Conservation (phyloP, 106 monocot genomes). For the Dactylorhiza incarnata region DNA sequence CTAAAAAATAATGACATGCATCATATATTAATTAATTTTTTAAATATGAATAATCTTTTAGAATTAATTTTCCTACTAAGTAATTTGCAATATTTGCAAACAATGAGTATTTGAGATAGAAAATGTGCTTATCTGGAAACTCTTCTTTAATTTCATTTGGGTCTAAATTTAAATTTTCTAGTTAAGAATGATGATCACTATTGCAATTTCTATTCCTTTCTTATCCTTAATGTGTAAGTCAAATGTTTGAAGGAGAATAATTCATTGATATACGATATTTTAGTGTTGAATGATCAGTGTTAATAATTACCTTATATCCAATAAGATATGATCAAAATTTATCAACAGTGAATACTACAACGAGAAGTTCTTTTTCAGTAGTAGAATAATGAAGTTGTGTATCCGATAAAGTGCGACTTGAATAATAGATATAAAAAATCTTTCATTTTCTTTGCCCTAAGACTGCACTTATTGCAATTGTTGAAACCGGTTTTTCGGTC, state of each 20-base stretch:
- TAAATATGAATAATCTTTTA: not conserved
- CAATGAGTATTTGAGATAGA: not conserved
- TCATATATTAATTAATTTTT: not conserved
- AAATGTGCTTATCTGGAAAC: not conserved
- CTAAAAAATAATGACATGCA: not conserved
- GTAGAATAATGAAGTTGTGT: not conserved
- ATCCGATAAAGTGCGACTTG: not conserved
- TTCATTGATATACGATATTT: not conserved
- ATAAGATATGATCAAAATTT: not conserved
- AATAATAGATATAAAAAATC: not conserved
- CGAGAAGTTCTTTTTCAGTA: not conserved
- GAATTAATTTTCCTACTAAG: not conserved
- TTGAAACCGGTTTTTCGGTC: too few relatives aligned
- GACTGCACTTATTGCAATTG: not conserved
- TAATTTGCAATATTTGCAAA: constrained; percentile 14
- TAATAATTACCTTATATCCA: not conserved
- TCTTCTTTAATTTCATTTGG: not conserved
- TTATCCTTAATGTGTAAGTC: not conserved
- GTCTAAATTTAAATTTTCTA: not conserved
- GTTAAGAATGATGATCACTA: not conserved
- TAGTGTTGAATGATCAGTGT: not conserved
- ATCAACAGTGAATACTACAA: not conserved
- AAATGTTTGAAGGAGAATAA: not conserved
- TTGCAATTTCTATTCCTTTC: not conserved
- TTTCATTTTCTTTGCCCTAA: not conserved